These are phyloP conservation scores for Penicillium psychrosexuale DNA, from an alignment of 2,329 filamentous ascomycete species.

Conservation along the genomic window DNA sequence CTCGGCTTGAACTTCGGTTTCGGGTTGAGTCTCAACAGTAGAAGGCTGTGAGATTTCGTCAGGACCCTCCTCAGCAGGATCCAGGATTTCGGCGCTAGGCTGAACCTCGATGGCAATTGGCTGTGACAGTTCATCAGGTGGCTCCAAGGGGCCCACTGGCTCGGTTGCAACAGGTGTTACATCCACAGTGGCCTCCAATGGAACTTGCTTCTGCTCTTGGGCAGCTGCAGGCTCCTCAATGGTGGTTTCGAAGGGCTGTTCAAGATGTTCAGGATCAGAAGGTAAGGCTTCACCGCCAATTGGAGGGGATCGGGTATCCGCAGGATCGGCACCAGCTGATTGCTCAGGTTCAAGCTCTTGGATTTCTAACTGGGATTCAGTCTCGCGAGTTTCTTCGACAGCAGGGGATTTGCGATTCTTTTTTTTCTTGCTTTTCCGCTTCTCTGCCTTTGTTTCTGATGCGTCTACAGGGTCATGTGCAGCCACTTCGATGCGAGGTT, in stretches of 20 bases:
- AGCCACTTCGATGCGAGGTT: not conserved
- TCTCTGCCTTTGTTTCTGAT: constrained; percentile 13
- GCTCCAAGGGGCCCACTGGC: not conserved
- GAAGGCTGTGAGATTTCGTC: not conserved
- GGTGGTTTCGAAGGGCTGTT: not conserved
- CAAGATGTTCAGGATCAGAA: constrained; percentile 6
- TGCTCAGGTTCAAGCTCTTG: constrained; percentile 10
- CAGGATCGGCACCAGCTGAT: constrained; percentile 1
- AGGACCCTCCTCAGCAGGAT: not conserved
- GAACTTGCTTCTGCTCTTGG: constrained; percentile 3
- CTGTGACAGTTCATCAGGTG: not conserved
- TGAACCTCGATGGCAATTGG: not conserved
- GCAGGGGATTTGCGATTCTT: constrained; percentile 22
- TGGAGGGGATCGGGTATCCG: constrained; percentile 3
- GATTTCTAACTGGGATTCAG: constrained; percentile 2
- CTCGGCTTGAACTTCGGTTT: constrained; percentile 3
- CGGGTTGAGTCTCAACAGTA: not conserved
- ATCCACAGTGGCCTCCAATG: not conserved
- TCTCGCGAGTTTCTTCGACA: constrained; percentile 13
- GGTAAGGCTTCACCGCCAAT: constrained; percentile 12
- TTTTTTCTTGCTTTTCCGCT: constrained; percentile 23
- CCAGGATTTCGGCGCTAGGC: not conserved
- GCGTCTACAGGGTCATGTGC: constrained; percentile 2
- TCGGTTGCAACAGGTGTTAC: not conserved
- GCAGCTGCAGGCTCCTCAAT: not conserved